Evolutionary conservation across 2,329 filamentous ascomycete genomes (phyloP).

Genomic region (Colletotrichum nymphaeae): DNA sequence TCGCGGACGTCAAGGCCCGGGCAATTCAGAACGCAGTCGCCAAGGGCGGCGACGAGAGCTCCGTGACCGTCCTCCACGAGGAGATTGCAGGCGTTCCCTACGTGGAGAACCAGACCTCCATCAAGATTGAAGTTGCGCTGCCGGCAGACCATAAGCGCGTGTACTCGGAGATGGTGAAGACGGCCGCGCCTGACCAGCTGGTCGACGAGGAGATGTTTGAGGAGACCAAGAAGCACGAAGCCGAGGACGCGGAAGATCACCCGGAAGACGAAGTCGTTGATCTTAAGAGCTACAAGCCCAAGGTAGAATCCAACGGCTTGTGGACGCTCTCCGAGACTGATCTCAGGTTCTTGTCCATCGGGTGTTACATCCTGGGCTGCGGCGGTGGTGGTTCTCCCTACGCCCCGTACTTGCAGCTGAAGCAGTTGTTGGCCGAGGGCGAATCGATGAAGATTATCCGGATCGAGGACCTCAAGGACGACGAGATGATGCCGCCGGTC

Average conservation of each 20-base stretch:
- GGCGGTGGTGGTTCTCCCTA: conserved; percentile 40
- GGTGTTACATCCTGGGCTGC: conserved; percentile 41
- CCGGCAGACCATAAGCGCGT: conserved; percentile 36
- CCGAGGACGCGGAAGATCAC: not conserved
- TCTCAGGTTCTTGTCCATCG: conserved; percentile 39
- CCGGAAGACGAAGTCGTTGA: conserved; percentile 13
- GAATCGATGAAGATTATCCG: conserved; percentile 38
- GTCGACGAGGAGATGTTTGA: conserved; percentile 32
- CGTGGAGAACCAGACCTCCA: conserved; percentile 38
- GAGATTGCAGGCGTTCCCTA: conserved; percentile 39
- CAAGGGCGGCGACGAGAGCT: conserved; percentile 36
- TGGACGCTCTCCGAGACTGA: conserved; percentile 40
- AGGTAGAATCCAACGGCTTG: conserved; percentile 23
- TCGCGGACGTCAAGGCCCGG: conserved; percentile 32
- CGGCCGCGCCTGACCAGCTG: conserved; percentile 11
- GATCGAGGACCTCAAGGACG: conserved; percentile 37
- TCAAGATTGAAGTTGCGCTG: conserved; percentile 39
- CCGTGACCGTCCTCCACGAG: conserved; percentile 38
- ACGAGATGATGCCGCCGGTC: conserved; percentile 38
- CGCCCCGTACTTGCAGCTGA: conserved; percentile 37
- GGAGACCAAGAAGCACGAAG: conserved; percentile 27
- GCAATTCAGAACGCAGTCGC: conserved; percentile 36
- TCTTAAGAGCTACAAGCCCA: conserved; percentile 24
- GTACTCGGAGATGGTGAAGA: conserved; percentile 25
- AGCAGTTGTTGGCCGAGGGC: conserved; percentile 36